A percentile compares a stretch with the other conserved stretches of the same genome.
Evolutionary conservation across 1,284 basidiomycete genomes (phyloP).

Genomic region (Psilocybe mexicana): DNA sequence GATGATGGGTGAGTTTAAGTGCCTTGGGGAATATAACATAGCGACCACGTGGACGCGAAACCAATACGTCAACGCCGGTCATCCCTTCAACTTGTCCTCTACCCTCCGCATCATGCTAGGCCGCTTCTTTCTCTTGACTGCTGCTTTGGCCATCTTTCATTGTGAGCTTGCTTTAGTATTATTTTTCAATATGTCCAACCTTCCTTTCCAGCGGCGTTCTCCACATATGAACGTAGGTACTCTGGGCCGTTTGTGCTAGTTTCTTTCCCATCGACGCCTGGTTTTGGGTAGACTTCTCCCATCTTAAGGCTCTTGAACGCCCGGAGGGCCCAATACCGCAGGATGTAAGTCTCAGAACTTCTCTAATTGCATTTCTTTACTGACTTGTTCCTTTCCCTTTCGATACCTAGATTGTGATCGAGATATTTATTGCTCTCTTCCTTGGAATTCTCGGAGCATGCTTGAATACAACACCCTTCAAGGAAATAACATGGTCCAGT

Average conservation of each 20-base stretch:
- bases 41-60: slow-evolving; percentile 26
- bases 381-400: background rate
- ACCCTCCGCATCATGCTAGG: slow-evolving; percentile 41
- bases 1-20: slow-evolving; percentile 1
- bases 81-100: background rate
- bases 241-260: background rate
- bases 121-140: slow-evolving; percentile 43
- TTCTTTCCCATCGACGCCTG: background rate
- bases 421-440: slow-evolving; percentile 64
- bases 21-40: background rate
- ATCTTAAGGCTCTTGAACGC: slow-evolving; percentile 69
- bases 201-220: slow-evolving; percentile 37
- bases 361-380: background rate
- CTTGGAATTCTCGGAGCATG: slow-evolving; percentile 73
- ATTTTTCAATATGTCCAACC: background rate
- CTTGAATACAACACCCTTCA: slow-evolving; percentile 65
- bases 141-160: slow-evolving; percentile 50
- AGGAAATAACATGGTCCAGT: slow-evolving; percentile 86
- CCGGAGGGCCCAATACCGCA: slow-evolving; percentile 65
- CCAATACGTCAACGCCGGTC: slow-evolving; percentile 6
- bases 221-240: slow-evolving; percentile 63
- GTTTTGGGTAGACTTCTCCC: slow-evolving; percentile 59
- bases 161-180: slow-evolving; percentile 33
- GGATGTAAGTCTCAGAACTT: slow-evolving; percentile 44
- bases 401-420: slow-evolving; percentile 62